Conservation (phyloP, 164 flowering plant genomes). For the Chimonanthus praecox region DNA sequence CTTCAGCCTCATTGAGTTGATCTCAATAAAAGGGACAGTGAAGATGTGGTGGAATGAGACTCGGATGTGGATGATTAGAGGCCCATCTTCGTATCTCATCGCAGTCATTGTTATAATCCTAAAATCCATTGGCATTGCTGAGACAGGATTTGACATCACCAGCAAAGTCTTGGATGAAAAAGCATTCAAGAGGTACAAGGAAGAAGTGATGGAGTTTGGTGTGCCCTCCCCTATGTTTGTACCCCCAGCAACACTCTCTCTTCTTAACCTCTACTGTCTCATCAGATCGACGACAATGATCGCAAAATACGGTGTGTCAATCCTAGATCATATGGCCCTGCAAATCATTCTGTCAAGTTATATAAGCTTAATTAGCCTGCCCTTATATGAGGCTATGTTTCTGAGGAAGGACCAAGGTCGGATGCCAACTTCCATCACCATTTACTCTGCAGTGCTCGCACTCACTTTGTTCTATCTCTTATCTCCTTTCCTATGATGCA, state of each 20-base stretch:
- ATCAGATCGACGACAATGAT: not conserved
- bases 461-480: constrained; percentile 6
- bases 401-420: constrained; percentile 27
- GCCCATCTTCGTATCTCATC: constrained; percentile 33
- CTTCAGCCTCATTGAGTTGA: constrained; percentile 11
- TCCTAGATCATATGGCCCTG: constrained; percentile 14
- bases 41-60: constrained; percentile 47
- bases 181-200: constrained; percentile 32
- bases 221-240: constrained; percentile 32
- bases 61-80: constrained; percentile 41
- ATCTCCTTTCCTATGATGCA: constrained; percentile 15
- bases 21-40: constrained; percentile 21
- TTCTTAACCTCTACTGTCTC: constrained; percentile 24
- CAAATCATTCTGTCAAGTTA: constrained; percentile 21
- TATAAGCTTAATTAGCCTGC: constrained; percentile 19
- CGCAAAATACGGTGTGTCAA: not conserved
- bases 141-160: constrained; percentile 34
- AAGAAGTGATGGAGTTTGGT: constrained; percentile 44
- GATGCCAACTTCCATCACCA: constrained; percentile 22
- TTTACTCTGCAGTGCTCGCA: constrained; percentile 9
- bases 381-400: constrained; percentile 25
- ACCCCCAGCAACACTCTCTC: constrained; percentile 30
- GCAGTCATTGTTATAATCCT: constrained; percentile 27
- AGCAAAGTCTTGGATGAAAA: constrained; percentile 32
- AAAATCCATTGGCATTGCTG: constrained; percentile 29